Percentiles rank a stretch among this genome's conserved stretches.
phyloP scores from a whole-genome alignment of 257 asterid species.

The Prunella vulgaris region DNA sequence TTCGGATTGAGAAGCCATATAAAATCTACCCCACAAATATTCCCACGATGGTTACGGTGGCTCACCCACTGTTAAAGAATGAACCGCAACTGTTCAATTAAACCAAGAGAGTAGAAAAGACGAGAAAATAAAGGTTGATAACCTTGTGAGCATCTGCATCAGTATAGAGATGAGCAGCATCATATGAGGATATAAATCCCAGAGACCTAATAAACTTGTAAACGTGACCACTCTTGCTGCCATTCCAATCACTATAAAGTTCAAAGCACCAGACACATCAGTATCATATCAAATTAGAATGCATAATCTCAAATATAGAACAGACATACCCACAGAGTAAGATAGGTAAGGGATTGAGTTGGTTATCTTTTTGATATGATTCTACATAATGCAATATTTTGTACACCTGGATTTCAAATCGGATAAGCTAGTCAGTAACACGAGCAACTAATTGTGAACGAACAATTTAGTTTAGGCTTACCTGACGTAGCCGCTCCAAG shows the following conservation, averaged over 20 bases:
- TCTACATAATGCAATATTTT: constrained; percentile 81
- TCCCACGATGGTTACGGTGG: constrained; percentile 97
- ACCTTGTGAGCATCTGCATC: constrained; percentile 99
- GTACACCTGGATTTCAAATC: constrained; percentile 52
- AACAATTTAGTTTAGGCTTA: constrained; percentile 8
- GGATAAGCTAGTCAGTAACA: not conserved
- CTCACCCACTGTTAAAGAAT: constrained; percentile 73
- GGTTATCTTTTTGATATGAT: constrained; percentile 76
- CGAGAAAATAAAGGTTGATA: not conserved
- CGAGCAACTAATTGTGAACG: not conserved
- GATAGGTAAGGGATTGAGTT: constrained; percentile 86
- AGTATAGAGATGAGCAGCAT: constrained; percentile 91
- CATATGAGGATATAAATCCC: constrained; percentile 93
- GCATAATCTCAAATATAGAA: not conserved
- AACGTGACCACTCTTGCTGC: constrained; percentile 95
- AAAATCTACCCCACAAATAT: constrained; percentile 96
- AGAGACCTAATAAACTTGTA: constrained; percentile 92
- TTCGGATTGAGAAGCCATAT: constrained; percentile 99
- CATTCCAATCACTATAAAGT: constrained; percentile 87
- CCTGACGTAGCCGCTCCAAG: constrained; percentile 95
- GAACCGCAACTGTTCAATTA: constrained; percentile 12
- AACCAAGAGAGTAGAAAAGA: not conserved
- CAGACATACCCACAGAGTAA: constrained; percentile 77
- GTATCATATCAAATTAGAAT: not conserved
- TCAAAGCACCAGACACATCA: no score